phyloP scores from a whole-genome alignment of 768 basidiomycete species.

The Sistotremastrum niveocremeum region DNA sequence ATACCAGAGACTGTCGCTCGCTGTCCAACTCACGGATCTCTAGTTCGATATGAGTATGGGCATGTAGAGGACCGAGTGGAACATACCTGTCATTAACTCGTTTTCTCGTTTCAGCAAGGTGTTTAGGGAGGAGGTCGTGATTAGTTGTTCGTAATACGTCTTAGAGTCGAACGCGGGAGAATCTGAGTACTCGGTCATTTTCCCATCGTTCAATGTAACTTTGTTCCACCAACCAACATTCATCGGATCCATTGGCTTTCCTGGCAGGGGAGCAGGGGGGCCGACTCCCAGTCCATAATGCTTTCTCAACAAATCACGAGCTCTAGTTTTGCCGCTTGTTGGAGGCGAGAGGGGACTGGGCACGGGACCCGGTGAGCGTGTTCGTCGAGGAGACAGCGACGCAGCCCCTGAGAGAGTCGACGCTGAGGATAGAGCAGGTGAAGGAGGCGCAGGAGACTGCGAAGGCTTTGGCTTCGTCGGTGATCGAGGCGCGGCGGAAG shows the following conservation, averaged over 20 bases:
- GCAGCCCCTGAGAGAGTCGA: slow-evolving; percentile 2
- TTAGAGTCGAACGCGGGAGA: slow-evolving; percentile 73
- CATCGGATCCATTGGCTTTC: slow-evolving; percentile 60
- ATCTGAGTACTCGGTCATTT: slow-evolving; percentile 30
- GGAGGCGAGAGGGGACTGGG: too few relatives aligned
- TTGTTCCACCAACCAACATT: slow-evolving; percentile 44
- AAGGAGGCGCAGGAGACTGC: not conserved
- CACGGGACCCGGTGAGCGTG: not conserved
- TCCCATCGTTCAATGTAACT: not conserved
- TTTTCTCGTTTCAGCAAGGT: slow-evolving; percentile 69
- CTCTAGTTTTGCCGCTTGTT: slow-evolving; percentile 31
- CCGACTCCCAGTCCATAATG: slow-evolving; percentile 81
- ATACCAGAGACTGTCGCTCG: slow-evolving; percentile 83
- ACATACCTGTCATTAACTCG: slow-evolving; percentile 57
- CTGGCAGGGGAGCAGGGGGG: slow-evolving; percentile 46
- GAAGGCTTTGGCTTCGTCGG: not conserved
- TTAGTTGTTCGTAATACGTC: slow-evolving; percentile 74
- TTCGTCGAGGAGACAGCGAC: not conserved
- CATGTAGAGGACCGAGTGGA: not conserved
- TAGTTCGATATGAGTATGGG: slow-evolving; percentile 16
- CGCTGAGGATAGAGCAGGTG: not conserved
- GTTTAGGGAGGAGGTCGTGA: slow-evolving; percentile 66
- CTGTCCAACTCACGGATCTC: slow-evolving; percentile 82
- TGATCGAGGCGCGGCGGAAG: not conserved
- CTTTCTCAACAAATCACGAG: slow-evolving; percentile 66